These are phyloP conservation scores for Amylocarpus encephaloides DNA, from an alignment of 2,329 filamentous ascomycete genomes.

Conservation along the genomic window DNA sequence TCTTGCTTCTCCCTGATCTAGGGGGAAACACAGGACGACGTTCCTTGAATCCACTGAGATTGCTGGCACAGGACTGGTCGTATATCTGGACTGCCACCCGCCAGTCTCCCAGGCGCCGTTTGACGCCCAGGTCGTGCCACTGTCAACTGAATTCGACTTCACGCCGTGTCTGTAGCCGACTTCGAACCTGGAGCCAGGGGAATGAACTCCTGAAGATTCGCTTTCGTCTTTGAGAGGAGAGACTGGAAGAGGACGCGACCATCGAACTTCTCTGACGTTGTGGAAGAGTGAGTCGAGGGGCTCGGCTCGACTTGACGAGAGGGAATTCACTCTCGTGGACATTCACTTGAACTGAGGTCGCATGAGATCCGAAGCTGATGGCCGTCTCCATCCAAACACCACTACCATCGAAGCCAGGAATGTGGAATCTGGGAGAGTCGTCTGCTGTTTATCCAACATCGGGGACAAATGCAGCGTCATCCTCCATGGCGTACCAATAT, in stretches of 20 bases:
- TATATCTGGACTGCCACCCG: conserved; percentile 18
- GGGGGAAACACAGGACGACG: conserved; percentile 15
- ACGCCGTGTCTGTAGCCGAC: conserved; percentile 13
- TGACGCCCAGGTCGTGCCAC: conserved; percentile 21
- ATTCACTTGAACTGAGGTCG: conserved; percentile 3
- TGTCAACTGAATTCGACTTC: conserved; percentile 21
- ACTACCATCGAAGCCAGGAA: conserved; percentile 26
- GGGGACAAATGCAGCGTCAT: conserved; percentile 18
- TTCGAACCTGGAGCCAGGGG: conserved; percentile 12
- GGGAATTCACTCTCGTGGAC: background rate
- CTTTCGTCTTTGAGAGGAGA: background rate
- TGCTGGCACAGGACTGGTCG: conserved; percentile 11
- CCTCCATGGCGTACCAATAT: conserved; percentile 29
- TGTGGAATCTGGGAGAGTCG: conserved; percentile 29
- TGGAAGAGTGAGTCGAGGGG: background rate
- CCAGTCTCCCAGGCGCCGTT: conserved; percentile 16
- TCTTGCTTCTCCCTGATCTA: conserved; percentile 18
- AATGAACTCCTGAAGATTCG: conserved; percentile 2
- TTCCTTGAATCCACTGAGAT: conserved; percentile 16
- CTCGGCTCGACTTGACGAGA: background rate
- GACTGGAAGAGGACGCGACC: too few species aligned
- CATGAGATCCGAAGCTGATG: conserved; percentile 28
- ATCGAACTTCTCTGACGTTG: background rate
- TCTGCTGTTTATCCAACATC: conserved; percentile 21
- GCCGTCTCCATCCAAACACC: conserved; percentile 30